Conservation (phyloP, 257 asterid species). For the Nemophila menziesii region DNA sequence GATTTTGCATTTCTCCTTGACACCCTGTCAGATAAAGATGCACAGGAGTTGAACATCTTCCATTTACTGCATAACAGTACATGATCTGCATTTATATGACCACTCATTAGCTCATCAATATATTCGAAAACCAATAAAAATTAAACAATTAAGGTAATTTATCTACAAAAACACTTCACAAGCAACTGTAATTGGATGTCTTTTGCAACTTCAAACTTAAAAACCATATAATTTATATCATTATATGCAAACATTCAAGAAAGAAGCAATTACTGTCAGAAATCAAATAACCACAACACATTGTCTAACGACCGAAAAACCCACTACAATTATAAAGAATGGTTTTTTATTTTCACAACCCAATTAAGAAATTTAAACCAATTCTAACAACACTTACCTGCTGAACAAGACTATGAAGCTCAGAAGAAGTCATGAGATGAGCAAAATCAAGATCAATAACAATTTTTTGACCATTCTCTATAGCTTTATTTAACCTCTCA, state of each 20-base stretch:
- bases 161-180: background rate
- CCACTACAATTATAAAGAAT: background rate
- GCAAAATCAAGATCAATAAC: constrained; percentile 82
- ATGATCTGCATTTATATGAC: constrained; percentile 49
- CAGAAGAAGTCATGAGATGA: constrained; percentile 55
- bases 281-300: background rate
- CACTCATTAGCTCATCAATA: background rate
- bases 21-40: constrained; percentile 95
- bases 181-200: no score
- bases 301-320: background rate
- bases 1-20: constrained; percentile 67
- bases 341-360: background rate
- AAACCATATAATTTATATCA: background rate
- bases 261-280: background rate
- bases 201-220: no score
- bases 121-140: background rate
- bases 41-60: constrained; percentile 60
- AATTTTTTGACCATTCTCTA: constrained; percentile 51
- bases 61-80: constrained; percentile 86
- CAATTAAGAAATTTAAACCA: background rate
- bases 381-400: constrained; percentile 39
- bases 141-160: background rate
- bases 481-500: constrained; percentile 54
- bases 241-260: background rate
- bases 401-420: constrained; percentile 79